A percentile compares a stretch with the other conserved stretches of the same genome.
These are phyloP conservation scores for Fusarium chlamydosporum DNA, from an alignment of 2,329 filamentous ascomycete genomes.

Conservation along the genomic window DNA sequence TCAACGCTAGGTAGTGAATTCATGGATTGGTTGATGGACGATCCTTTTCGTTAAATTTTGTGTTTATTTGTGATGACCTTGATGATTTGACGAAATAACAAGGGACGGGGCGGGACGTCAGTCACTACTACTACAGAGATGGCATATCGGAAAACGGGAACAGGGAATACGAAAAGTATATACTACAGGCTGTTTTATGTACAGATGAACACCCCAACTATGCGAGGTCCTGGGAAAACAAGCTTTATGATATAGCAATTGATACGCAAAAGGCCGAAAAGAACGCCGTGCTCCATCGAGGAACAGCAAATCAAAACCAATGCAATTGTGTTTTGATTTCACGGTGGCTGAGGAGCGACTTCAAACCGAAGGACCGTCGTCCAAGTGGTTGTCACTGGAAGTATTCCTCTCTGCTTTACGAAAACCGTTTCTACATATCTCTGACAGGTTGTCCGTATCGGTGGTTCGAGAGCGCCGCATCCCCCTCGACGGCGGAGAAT, in stretches of 20 bases:
- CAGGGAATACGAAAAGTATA: constrained; percentile 21
- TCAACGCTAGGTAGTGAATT: constrained; percentile 48
- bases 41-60: neutral
- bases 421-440: neutral
- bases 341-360: neutral
- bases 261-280: constrained; percentile 28
- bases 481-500: constrained; percentile 16
- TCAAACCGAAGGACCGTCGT: constrained; percentile 7
- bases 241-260: constrained; percentile 18
- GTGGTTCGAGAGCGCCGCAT: constrained; percentile 34
- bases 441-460: constrained; percentile 32
- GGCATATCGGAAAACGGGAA: neutral
- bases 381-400: constrained; percentile 6
- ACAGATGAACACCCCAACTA: constrained; percentile 11
- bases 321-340: constrained; percentile 17
- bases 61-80: neutral
- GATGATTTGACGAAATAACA: constrained; percentile 1
- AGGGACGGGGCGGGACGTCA: neutral
- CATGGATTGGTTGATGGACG: constrained; percentile 44
- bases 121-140: neutral
- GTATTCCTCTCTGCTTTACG: constrained; percentile 15
- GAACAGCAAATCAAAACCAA: constrained; percentile 32
- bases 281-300: constrained; percentile 43
- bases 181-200: constrained; percentile 33
- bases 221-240: constrained; percentile 5